These are phyloP conservation scores for Pythium folliculosum DNA, from an alignment of 352 stramenopile genomes.

Conservation along the genomic window DNA sequence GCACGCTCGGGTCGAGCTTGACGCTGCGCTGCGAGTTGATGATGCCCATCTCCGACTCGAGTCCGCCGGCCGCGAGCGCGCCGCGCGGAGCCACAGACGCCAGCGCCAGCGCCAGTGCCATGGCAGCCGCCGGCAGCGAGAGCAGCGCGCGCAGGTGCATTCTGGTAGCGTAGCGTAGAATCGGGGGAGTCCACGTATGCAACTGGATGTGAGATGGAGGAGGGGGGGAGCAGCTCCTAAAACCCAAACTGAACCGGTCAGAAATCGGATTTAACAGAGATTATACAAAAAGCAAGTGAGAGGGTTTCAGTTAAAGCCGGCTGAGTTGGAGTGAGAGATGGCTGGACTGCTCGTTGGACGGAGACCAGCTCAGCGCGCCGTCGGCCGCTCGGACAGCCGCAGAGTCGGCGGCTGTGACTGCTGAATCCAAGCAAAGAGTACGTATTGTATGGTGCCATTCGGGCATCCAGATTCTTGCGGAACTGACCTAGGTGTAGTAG, in stretches of 20 bases:
- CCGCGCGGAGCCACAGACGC: not conserved
- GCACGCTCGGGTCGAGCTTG: slow-evolving; percentile 56
- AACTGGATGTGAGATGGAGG: not conserved
- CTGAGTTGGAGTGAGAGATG: too few species aligned
- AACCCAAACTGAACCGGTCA: not conserved
- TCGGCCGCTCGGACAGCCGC: too few species aligned
- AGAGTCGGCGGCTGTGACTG: too few species aligned
- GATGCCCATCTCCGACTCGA: slow-evolving; percentile 23
- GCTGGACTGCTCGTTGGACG: too few species aligned
- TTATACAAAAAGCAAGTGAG: too few species aligned
- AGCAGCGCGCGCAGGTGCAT: slow-evolving; percentile 7
- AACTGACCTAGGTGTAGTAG: slow-evolving; percentile 56
- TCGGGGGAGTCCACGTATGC: not conserved
- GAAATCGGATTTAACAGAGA: slow-evolving; percentile 1
- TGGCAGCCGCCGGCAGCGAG: not conserved
- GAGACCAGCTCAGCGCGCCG: too few species aligned
- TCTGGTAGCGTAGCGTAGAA: not conserved
- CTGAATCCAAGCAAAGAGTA: too few species aligned
- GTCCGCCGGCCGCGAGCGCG: slow-evolving; percentile 26
- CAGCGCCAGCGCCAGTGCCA: slow-evolving; percentile 1
- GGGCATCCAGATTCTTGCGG: not conserved
- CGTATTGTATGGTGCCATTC: too few species aligned
- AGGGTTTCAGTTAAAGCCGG: too few species aligned
- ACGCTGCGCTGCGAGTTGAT: slow-evolving; percentile 24
- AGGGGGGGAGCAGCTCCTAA: not conserved